These are phyloP conservation scores for Magnusiomyces magnusii DNA, from an alignment of 1,139 yeast species.

Conservation along the genomic window DNA sequence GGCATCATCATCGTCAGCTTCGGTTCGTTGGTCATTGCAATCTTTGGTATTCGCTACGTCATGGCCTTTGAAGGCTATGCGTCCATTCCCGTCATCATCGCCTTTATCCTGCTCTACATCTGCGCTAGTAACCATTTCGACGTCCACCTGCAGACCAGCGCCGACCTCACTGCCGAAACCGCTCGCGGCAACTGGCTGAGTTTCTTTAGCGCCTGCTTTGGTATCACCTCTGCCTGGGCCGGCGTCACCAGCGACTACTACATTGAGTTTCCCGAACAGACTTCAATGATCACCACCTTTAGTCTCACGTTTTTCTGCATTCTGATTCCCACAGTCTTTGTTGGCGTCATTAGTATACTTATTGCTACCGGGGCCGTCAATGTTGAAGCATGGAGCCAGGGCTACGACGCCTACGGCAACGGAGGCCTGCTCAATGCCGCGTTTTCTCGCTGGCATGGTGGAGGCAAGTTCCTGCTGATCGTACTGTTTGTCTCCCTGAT, in stretches of 20 bases:
- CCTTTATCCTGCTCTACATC: constrained; percentile 63
- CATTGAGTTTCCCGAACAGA: constrained; percentile 68
- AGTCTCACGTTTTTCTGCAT: constrained; percentile 61
- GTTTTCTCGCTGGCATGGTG: constrained; percentile 67
- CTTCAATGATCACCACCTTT: constrained; percentile 52
- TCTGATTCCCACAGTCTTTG: constrained; percentile 66
- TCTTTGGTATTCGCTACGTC: constrained; percentile 68
- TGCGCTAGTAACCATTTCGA: constrained; percentile 51
- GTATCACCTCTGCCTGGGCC: constrained; percentile 88
- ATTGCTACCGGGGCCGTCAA: constrained; percentile 59
- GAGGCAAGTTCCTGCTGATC: constrained; percentile 68
- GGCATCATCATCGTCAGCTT: constrained; percentile 67
- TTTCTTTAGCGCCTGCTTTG: constrained; percentile 65
- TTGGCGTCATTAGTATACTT: constrained; percentile 66
- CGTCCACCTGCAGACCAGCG: constrained; percentile 37
- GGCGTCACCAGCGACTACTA: constrained; percentile 82
- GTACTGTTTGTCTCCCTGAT: constrained; percentile 64
- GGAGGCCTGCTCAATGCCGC: constrained; percentile 71
- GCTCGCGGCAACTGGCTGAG: constrained; percentile 62
- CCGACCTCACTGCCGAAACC: constrained; percentile 37
- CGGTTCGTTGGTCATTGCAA: constrained; percentile 56
- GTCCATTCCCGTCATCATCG: constrained; percentile 61
- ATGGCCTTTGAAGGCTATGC: constrained; percentile 60
- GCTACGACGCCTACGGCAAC: constrained; percentile 55
- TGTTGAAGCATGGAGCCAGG: constrained; percentile 50